Conservation (phyloP, 768 basidiomycete genomes). For the Xerocomellus chrysenteron region DNA sequence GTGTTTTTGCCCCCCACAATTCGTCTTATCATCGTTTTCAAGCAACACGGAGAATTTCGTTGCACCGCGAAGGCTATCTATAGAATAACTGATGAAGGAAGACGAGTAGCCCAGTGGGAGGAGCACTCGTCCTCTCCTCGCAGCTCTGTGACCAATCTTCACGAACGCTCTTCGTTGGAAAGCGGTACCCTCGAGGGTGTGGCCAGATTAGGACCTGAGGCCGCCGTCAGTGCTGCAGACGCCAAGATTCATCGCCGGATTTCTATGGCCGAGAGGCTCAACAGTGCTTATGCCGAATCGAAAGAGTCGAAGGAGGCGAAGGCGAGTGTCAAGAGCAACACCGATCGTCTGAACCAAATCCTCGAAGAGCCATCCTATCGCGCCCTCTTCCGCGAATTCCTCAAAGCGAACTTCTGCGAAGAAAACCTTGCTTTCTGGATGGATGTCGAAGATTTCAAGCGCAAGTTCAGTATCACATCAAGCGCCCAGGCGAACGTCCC, state of each 20-base stretch:
- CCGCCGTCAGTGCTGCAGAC: constrained; percentile 36
- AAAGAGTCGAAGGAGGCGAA: constrained; percentile 46
- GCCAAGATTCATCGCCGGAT: constrained; percentile 77
- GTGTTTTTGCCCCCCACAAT: background rate
- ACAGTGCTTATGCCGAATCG: constrained; percentile 47
- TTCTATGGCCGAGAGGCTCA: constrained; percentile 73
- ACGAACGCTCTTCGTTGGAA: constrained; percentile 63
- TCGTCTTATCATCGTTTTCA: constrained; percentile 17
- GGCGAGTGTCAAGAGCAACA: constrained; percentile 81
- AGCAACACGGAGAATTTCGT: constrained; percentile 96
- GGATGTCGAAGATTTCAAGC: constrained; percentile 96
- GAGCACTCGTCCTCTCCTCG: constrained; percentile 53
- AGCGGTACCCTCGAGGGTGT: constrained; percentile 23
- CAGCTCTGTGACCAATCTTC: constrained; percentile 63
- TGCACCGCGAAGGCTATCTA: constrained; percentile 96
- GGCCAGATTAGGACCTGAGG: constrained; percentile 26
- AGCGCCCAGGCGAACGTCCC: constrained; percentile 70
- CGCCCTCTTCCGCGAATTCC: constrained; percentile 89
- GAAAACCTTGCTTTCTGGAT: constrained; percentile 98
- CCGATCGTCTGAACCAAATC: constrained; percentile 86
- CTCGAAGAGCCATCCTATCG: constrained; percentile 90
- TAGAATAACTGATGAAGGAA: constrained; percentile 90
- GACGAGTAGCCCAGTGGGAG: constrained; percentile 85
- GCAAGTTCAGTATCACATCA: constrained; percentile 93
- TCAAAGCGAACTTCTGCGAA: constrained; percentile 94